Percentiles rank a stretch among this genome's conserved stretches.
phyloP scores from a whole-genome alignment of 2,329 filamentous ascomycete species.

The Arthroderma sp. region DNA sequence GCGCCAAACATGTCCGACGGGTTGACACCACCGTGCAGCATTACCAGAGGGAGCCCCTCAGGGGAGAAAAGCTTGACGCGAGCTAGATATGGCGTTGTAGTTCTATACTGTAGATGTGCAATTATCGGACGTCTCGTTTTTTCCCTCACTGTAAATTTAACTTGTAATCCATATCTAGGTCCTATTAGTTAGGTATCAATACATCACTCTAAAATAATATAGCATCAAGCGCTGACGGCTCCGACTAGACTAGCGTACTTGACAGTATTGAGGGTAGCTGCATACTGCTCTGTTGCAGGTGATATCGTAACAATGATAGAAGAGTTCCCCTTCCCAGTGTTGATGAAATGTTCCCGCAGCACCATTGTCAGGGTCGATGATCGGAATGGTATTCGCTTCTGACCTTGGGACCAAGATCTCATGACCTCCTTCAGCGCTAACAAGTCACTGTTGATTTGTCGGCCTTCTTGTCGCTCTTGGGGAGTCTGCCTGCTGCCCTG shows the following conservation, averaged over 20 bases:
- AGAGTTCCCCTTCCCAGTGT: slow-evolving; percentile 15
- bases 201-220: too few species aligned
- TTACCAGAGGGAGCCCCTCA: too few species aligned
- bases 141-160: too few species aligned
- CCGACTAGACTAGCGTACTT: slow-evolving; percentile 33
- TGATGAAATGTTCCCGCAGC: slow-evolving; percentile 27
- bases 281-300: slow-evolving; percentile 23
- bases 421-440: slow-evolving; percentile 36
- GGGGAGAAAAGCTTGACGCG: too few species aligned
- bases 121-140: too few species aligned
- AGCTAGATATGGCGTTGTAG: too few species aligned
- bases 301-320: slow-evolving; percentile 31
- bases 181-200: too few species aligned
- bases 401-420: slow-evolving; percentile 25
- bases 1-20: too few species aligned
- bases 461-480: slow-evolving; percentile 29
- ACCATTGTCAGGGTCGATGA: slow-evolving; percentile 34
- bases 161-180: too few species aligned
- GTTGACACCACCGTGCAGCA: too few species aligned
- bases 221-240: slow-evolving; percentile 10
- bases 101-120: too few species aligned
- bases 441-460: slow-evolving; percentile 35
- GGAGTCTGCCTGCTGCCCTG: slow-evolving; percentile 18
- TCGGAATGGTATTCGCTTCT: slow-evolving; percentile 28
- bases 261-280: slow-evolving; percentile 31